phyloP scores from a whole-genome alignment of 495 filamentous ascomycete genomes.

The Rusavskia elegans region DNA sequence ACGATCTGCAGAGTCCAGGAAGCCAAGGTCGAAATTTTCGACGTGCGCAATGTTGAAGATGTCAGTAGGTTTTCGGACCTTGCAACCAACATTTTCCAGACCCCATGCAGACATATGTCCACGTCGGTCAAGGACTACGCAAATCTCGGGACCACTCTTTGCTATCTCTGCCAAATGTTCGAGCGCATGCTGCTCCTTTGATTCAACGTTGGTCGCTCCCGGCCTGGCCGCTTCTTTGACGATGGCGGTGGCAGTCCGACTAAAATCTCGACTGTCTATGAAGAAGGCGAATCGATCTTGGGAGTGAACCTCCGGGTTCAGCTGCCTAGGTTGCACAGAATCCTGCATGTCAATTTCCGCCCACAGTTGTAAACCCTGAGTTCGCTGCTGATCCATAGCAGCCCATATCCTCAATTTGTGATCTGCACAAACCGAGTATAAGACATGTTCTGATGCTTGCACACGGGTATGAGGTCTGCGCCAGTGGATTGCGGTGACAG shows the following conservation, averaged over 20 bases:
- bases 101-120: slow-evolving; percentile 93
- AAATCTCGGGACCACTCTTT: slow-evolving; percentile 73
- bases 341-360: slow-evolving; percentile 62
- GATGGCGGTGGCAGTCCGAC: slow-evolving; percentile 56
- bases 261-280: slow-evolving; percentile 71
- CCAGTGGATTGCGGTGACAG: slow-evolving; percentile 78
- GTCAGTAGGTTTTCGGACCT: slow-evolving; percentile 46
- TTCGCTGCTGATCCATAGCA: slow-evolving; percentile 53
- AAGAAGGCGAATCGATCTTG: slow-evolving; percentile 60
- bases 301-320: slow-evolving; percentile 17
- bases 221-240: slow-evolving; percentile 56
- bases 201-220: slow-evolving; percentile 33
- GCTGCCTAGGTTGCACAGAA: slow-evolving; percentile 48
- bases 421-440: slow-evolving; percentile 90
- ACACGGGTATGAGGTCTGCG: slow-evolving; percentile 56
- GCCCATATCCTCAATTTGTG: slow-evolving; percentile 73
- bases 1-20: slow-evolving; percentile 30
- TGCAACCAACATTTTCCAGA: slow-evolving; percentile 74
- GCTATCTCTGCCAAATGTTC: slow-evolving; percentile 79
- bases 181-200: slow-evolving; percentile 52
- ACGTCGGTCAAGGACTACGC: slow-evolving; percentile 65
- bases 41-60: slow-evolving; percentile 84
- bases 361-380: slow-evolving; percentile 64
- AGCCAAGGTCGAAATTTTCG: slow-evolving; percentile 50
- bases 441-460: slow-evolving; percentile 68